A percentile compares a stretch with the other conserved stretches of the same genome.
phyloP scores from a whole-genome alignment of 257 asterid genomes.

The Cynanchum wilfordii region DNA sequence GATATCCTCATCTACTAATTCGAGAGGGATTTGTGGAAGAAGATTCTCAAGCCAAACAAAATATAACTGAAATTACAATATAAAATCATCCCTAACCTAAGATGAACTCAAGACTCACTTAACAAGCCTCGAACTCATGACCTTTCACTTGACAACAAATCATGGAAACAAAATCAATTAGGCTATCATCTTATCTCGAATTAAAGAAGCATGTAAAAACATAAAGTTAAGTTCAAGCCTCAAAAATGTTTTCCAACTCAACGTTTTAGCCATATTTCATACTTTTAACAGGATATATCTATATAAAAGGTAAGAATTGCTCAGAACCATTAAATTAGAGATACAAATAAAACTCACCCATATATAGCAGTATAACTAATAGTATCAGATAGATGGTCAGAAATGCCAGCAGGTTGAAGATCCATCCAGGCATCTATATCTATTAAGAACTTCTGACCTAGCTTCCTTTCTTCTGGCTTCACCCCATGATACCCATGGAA shows the following conservation, averaged over 20 bases:
- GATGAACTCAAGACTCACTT: no score
- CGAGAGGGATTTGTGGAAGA: no score
- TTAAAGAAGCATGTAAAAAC: background rate
- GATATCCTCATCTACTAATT: no score
- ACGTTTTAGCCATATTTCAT: background rate
- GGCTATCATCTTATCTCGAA: background rate
- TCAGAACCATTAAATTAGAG: background rate
- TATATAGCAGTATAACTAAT: constrained; percentile 79
- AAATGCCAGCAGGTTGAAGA: constrained; percentile 67
- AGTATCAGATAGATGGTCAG: constrained; percentile 67
- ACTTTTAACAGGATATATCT: background rate
- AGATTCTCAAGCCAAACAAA: no score
- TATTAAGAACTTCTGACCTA: constrained; percentile 82
- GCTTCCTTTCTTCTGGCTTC: constrained; percentile 67
- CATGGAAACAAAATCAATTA: no score
- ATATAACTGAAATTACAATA: no score
- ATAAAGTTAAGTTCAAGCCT: background rate
- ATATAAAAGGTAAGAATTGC: background rate
- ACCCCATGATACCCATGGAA: constrained; percentile 97
- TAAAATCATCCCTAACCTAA: no score
- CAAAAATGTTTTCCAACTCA: background rate
- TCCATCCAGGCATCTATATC: constrained; percentile 96
- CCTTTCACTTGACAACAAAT: no score
- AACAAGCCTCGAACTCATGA: no score
- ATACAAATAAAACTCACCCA: constrained; percentile 54